Evolutionary conservation across 257 asterid species (phyloP).

Genomic region (Buddleja alternifolia): DNA sequence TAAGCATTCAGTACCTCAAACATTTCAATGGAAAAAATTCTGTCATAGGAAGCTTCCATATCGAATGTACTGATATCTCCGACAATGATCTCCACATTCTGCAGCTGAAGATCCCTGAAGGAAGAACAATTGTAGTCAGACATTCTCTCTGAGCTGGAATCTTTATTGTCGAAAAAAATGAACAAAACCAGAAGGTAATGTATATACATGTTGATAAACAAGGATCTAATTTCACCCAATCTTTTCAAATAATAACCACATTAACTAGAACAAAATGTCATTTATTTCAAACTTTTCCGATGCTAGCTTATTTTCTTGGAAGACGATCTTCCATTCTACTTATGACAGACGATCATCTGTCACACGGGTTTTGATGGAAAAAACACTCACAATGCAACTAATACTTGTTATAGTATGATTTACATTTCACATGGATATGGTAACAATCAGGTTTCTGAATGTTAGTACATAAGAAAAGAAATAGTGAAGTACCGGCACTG

Average conservation of each 20-base stretch:
- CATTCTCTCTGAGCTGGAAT: neutral
- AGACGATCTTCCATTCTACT: neutral
- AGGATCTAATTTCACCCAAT: slow-evolving; percentile 9
- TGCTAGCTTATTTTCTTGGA: neutral
- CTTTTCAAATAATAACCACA: neutral
- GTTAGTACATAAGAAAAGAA: neutral
- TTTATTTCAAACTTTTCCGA: neutral
- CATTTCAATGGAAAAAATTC: slow-evolving; percentile 89
- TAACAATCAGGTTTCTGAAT: neutral
- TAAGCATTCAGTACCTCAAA: slow-evolving; percentile 63
- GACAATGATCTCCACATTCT: slow-evolving; percentile 75
- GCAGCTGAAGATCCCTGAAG: slow-evolving; percentile 63
- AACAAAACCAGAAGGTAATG: neutral
- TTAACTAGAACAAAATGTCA: neutral
- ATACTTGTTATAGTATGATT: neutral
- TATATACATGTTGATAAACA: slow-evolving; percentile 1
- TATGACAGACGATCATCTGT: neutral
- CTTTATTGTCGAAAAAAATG: neutral
- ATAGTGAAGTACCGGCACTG: slow-evolving; percentile 56
- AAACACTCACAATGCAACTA: neutral
- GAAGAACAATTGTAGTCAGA: slow-evolving; percentile 18
- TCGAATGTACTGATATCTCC: slow-evolving; percentile 78
- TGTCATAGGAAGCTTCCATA: slow-evolving; percentile 86
- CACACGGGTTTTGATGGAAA: neutral
- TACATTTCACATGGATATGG: neutral